Conservation (phyloP, 139 green algal species). For the Deuterostichococcus epilithicus region DNA sequence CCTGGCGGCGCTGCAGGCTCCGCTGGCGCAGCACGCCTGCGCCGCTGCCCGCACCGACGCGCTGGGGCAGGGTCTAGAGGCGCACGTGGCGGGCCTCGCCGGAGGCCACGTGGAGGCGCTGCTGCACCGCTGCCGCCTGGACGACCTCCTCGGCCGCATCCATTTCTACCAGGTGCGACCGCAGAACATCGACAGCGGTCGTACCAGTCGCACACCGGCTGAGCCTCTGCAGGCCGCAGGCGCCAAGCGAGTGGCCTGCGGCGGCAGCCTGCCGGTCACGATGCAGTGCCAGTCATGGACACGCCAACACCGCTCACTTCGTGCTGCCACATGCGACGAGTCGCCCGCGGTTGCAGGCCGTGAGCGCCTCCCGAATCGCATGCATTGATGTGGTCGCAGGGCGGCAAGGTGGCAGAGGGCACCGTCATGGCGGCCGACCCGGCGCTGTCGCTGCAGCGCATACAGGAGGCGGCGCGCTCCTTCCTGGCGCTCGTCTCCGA, state of each 20-base stretch:
- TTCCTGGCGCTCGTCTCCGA: conserved; percentile 70
- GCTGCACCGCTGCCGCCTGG: conserved; percentile 51
- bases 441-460: conserved; percentile 36
- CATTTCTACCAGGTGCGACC: conserved; percentile 31
- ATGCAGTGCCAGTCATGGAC: too few species aligned
- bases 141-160: conserved; percentile 59
- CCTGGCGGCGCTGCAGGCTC: conserved; percentile 36
- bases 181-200: neutral
- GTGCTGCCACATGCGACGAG: too few species aligned
- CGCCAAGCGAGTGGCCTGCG: too few species aligned
- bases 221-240: too few species aligned
- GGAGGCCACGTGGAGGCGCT: conserved; percentile 45
- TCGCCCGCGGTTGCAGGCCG: too few species aligned
- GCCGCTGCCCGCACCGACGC: neutral
- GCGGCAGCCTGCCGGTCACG: too few species aligned
- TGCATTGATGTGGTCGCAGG: too few species aligned
- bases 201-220: neutral
- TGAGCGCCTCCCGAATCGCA: too few species aligned
- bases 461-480: conserved; percentile 55
- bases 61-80: conserved; percentile 29
- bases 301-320: too few species aligned
- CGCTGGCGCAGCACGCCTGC: conserved; percentile 28
- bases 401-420: neutral
- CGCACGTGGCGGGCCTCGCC: conserved; percentile 49
- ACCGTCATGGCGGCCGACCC: conserved; percentile 45